These are phyloP conservation scores for Trichosanthes cucumerina DNA, from an alignment of 306 rosid species.

Conservation along the genomic window DNA sequence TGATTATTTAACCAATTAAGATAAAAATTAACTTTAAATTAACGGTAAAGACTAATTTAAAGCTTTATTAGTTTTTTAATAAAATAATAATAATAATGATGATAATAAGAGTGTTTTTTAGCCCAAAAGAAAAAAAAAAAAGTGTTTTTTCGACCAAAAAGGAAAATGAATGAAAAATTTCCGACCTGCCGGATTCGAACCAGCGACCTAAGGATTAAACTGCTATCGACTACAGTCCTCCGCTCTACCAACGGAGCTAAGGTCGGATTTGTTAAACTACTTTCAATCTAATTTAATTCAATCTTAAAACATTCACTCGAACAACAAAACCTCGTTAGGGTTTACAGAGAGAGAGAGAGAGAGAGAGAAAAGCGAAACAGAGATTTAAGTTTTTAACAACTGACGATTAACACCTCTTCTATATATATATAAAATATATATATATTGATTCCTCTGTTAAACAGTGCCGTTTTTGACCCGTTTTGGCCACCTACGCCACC, in stretches of 20 bases:
- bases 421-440: neutral
- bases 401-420: neutral
- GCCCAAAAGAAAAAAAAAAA: neutral
- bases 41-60: too few species aligned
- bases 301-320: too few species aligned
- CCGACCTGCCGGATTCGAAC: constrained; percentile 17
- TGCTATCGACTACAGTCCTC: constrained; percentile 7
- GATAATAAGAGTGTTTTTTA: too few species aligned
- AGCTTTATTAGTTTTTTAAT: too few species aligned
- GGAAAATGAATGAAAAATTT: neutral
- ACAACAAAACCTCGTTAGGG: neutral
- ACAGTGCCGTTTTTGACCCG: neutral
- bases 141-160: neutral
- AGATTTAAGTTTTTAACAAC: neutral
- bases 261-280: neutral
- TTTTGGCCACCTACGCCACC: neutral
- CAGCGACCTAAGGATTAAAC: constrained; percentile 11
- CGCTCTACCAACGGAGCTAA: constrained; percentile 19
- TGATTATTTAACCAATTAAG: too few species aligned
- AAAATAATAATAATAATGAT: too few species aligned
- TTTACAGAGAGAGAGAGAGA: neutral
- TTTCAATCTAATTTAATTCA: too few species aligned
- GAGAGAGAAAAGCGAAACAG: neutral
- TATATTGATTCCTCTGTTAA: neutral
- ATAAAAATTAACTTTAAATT: too few species aligned